Conservation (phyloP, 1,139 yeast genomes). For the Suhomyces wounanorum region DNA sequence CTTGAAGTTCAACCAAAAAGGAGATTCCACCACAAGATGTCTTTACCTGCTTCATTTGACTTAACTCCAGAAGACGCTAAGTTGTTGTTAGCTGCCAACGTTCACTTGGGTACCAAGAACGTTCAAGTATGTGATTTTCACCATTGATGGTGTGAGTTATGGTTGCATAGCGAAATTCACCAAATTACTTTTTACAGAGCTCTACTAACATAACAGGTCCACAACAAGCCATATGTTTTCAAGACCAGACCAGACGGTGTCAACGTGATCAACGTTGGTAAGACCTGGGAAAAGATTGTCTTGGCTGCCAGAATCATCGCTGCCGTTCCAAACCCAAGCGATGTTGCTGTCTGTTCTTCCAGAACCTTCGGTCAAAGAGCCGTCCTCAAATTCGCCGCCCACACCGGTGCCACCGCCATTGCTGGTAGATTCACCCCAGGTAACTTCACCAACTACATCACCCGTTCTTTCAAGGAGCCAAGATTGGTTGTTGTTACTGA, state of each 20-base stretch:
- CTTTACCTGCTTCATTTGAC: slow-evolving; percentile 87
- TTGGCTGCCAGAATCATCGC: slow-evolving; percentile 99
- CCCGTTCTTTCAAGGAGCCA: slow-evolving; percentile 99
- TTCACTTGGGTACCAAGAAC: slow-evolving; percentile 99
- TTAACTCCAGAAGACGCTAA: slow-evolving; percentile 99
- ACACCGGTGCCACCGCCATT: slow-evolving; percentile 99
- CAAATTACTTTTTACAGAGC: not conserved
- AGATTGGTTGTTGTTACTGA: slow-evolving; percentile 98
- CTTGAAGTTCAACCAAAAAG: slow-evolving; percentile 12
- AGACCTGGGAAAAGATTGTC: slow-evolving; percentile 99
- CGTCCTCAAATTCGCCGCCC: slow-evolving; percentile 98
- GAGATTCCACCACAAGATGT: slow-evolving; percentile 49
- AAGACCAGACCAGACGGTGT: slow-evolving; percentile 99
- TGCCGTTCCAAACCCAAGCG: slow-evolving; percentile 98
- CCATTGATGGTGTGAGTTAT: not conserved
- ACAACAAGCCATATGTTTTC: slow-evolving; percentile 99
- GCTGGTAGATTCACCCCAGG: slow-evolving; percentile 99
- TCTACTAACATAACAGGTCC: slow-evolving; percentile 66
- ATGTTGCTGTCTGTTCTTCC: slow-evolving; percentile 98
- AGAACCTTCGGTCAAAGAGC: slow-evolving; percentile 99
- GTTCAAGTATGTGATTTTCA: slow-evolving; percentile 74
- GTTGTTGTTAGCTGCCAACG: slow-evolving; percentile 99
- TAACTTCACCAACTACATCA: slow-evolving; percentile 99
- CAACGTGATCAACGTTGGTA: slow-evolving; percentile 95
- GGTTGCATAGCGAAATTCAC: not conserved